Evolutionary conservation across 441 rosid species (phyloP).

Genomic region (Erysimum cheiri): DNA sequence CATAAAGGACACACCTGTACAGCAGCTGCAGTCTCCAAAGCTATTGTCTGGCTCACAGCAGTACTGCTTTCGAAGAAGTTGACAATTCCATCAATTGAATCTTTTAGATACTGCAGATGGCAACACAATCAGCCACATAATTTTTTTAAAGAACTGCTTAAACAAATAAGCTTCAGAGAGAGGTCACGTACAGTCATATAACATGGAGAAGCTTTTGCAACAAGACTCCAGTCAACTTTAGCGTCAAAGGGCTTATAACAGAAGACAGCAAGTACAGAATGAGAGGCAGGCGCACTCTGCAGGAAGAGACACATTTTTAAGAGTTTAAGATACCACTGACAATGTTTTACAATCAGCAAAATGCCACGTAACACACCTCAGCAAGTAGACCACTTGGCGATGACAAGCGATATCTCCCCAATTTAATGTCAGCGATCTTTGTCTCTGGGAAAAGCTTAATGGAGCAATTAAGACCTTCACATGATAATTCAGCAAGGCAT

Average conservation of each 20-base stretch:
- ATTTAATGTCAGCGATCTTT: slow-evolving; percentile 79
- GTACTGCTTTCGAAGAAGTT: slow-evolving; percentile 87
- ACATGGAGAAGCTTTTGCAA: slow-evolving; percentile 97
- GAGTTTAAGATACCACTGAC: slow-evolving; percentile 33
- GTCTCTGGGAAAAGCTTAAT: slow-evolving; percentile 95
- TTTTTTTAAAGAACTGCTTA: slow-evolving; percentile 25
- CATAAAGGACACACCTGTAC: slow-evolving; percentile 75
- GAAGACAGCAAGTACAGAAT: slow-evolving; percentile 86
- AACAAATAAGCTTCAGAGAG: slow-evolving; percentile 37
- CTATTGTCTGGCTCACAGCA: slow-evolving; percentile 89
- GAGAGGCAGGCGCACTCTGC: slow-evolving; percentile 89
- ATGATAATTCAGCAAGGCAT: slow-evolving; percentile 91
- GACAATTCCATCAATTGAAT: slow-evolving; percentile 74
- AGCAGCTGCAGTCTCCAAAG: slow-evolving; percentile 98
- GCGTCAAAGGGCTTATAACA: slow-evolving; percentile 96
- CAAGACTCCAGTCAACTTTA: slow-evolving; percentile 98
- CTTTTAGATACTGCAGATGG: slow-evolving; percentile 89
- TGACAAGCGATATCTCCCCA: slow-evolving; percentile 91
- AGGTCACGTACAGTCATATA: slow-evolving; percentile 80
- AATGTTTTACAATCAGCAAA: slow-evolving; percentile 27
- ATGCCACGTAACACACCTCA: slow-evolving; percentile 58
- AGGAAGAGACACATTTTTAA: slow-evolving; percentile 38
- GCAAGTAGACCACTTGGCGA: slow-evolving; percentile 96
- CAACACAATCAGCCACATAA: slow-evolving; percentile 47
- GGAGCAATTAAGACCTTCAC: slow-evolving; percentile 82